phyloP scores from a whole-genome alignment of 2,329 filamentous ascomycete genomes.

The Colletotrichum cuscutae region DNA sequence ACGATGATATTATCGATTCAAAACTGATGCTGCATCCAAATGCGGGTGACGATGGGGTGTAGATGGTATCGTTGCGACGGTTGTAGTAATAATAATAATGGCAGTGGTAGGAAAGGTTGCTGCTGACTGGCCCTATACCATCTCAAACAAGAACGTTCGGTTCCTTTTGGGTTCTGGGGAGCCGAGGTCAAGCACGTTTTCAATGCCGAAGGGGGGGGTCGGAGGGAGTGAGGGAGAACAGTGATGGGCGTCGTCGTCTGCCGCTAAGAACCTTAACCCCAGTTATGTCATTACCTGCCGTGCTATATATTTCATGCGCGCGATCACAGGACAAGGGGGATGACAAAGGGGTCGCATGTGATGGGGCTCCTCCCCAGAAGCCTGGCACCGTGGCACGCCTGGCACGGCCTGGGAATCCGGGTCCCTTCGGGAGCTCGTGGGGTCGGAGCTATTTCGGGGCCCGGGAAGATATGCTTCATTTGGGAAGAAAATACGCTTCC shows the following conservation, averaged over 20 bases:
- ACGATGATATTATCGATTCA: slow-evolving; percentile 1
- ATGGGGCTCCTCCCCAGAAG: slow-evolving; percentile 3
- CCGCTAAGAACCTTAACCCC: slow-evolving; percentile 35
- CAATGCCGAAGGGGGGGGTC: slow-evolving; percentile 31
- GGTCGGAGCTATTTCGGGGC: neutral
- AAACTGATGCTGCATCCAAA: slow-evolving; percentile 26
- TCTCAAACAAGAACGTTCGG: slow-evolving; percentile 21
- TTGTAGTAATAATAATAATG: neutral
- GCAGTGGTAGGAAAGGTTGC: neutral
- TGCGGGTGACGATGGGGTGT: neutral
- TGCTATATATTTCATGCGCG: slow-evolving; percentile 10
- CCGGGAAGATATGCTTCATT: neutral
- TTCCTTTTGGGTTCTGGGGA: slow-evolving; percentile 14
- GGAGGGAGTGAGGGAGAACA: neutral
- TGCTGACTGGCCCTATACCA: slow-evolving; percentile 13
- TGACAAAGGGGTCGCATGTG: slow-evolving; percentile 29
- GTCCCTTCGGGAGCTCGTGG: slow-evolving; percentile 24
- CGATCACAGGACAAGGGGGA: slow-evolving; percentile 30
- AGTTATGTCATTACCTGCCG: slow-evolving; percentile 31
- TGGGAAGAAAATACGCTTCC: neutral
- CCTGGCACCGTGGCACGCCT: neutral
- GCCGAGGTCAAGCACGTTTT: slow-evolving; percentile 34
- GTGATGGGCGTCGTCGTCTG: neutral
- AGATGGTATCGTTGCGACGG: slow-evolving; percentile 1
- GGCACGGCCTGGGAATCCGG: neutral